A percentile compares a stretch with the other conserved stretches of the same genome.
Conservation (phyloP, 1,284 basidiomycete genomes). For the Cystobasidium pallidum region DNA sequence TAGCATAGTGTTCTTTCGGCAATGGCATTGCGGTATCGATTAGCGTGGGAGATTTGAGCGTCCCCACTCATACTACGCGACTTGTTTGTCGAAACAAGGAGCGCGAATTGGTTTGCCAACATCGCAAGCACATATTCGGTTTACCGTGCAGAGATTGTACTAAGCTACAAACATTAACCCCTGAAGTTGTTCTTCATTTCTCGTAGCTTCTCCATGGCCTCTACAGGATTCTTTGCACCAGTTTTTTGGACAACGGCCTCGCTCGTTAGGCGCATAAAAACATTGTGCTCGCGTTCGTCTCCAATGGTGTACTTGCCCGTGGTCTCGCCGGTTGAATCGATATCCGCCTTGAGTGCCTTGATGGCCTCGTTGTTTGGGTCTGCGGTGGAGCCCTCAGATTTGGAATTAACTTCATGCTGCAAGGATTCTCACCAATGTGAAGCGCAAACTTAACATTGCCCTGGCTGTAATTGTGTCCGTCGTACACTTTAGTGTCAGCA, state of each 20-base stretch:
- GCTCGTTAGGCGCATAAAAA: conserved; percentile 55
- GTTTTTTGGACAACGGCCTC: conserved; percentile 45
- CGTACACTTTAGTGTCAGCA: conserved; percentile 54
- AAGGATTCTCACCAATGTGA: conserved; percentile 50
- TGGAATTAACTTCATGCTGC: no score
- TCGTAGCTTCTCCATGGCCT: conserved; percentile 39
- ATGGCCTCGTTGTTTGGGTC: conserved; percentile 52
- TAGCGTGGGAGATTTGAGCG: neutral
- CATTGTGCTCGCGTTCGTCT: conserved; percentile 55
- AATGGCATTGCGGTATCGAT: neutral
- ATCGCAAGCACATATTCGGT: neutral
- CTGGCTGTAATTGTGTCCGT: conserved; percentile 56
- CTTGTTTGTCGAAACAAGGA: no score
- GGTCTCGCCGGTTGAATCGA: conserved; percentile 49
- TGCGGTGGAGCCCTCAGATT: neutral
- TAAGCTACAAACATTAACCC: conserved; percentile 28
- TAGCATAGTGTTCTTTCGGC: neutral
- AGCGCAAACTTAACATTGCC: conserved; percentile 54
- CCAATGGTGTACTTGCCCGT: conserved; percentile 56
- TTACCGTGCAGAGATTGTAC: no score
- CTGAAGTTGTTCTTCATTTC: conserved; percentile 46
- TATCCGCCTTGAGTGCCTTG: conserved; percentile 46
- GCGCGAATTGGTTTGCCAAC: no score
- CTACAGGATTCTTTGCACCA: conserved; percentile 28
- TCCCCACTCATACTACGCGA: no score